Evolutionary conservation across 176 grass and related monocot species (phyloP), one percentile per base, ranked within the genome.

Genomic region (Eragrostis curvula): DNA sequence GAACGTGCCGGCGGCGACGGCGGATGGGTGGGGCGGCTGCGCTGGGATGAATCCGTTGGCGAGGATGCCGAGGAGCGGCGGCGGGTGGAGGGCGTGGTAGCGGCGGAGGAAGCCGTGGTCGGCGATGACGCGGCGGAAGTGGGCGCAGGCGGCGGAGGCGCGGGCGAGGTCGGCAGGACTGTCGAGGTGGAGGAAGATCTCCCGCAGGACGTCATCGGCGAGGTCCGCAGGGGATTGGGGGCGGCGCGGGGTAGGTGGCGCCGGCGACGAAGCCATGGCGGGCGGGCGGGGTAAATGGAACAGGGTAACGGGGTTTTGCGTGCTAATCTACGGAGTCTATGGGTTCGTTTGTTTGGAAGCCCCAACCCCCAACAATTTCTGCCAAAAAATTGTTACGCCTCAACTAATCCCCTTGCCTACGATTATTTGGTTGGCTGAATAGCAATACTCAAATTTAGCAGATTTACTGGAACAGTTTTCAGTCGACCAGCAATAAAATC

Each of bases 61-160:
- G 25, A 79, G 15, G 28, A 50, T 9, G 46, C 59, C 62, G 47
- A 67, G 27, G 46, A 66, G 43, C 9, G 77, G 59, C 20, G 62
- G 77, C 27, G 60, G 77, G 77, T 67, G 77, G 77, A 79, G 27
- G 12, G 25, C 43, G 46, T 32, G 77, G 77, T 36, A 79, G 77
- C 46, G 62, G 46, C 77, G 46, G 46, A 66, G 60, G 77, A 79
- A 79, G 7, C 2, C 0, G 46, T 18, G 61, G 77, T 67, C 62
- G 7, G 12, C 9, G 62, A 67, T 52, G 45, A 67, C 45, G 77
- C 77, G 77, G 29, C 28, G 77, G 61, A 66, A 79, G 62, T 3
- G 21, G 45, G 45, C 12, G 62, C 77, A 50, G 18, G 46, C 62
- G 62, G 28, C 7, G 28, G 46, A 14, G 77, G 59, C 46, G 43